Evolutionary conservation across 2,329 filamentous ascomycete genomes (phyloP).

Genomic region (Polychaeton citri): DNA sequence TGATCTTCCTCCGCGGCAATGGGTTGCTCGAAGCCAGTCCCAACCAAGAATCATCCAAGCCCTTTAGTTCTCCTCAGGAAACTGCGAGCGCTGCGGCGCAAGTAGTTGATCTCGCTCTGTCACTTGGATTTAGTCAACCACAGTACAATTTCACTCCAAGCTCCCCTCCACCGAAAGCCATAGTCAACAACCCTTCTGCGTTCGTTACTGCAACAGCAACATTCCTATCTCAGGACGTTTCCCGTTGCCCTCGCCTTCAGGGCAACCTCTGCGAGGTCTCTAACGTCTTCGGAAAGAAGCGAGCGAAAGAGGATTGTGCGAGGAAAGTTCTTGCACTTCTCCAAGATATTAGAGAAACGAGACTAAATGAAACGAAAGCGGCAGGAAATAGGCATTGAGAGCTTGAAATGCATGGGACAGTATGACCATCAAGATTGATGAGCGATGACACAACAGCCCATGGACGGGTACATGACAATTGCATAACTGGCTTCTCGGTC

Average conservation of each 20-base stretch:
- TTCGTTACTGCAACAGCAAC: slow-evolving; percentile 24
- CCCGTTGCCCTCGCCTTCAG: slow-evolving; percentile 13
- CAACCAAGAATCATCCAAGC: neutral
- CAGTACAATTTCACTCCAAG: slow-evolving; percentile 8
- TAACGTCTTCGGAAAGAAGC: slow-evolving; percentile 35
- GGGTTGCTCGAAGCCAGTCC: slow-evolving; percentile 13
- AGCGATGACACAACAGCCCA: no score
- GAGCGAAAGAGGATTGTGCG: slow-evolving; percentile 37
- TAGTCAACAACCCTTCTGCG: slow-evolving; percentile 4
- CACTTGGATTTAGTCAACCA: slow-evolving; percentile 13
- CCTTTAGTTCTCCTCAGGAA: no score
- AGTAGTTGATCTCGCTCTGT: slow-evolving; percentile 9
- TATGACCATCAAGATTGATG: no score
- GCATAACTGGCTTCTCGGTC: no score
- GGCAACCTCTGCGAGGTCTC: slow-evolving; percentile 28
- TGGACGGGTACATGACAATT: no score
- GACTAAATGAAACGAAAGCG: no score
- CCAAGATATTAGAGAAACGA: slow-evolving; percentile 19
- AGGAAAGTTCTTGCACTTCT: slow-evolving; percentile 26
- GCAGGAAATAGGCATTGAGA: no score
- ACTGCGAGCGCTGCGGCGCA: slow-evolving; percentile 5
- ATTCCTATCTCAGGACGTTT: slow-evolving; percentile 16
- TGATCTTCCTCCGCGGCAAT: slow-evolving; percentile 26
- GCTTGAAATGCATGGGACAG: no score
- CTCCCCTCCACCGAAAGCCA: slow-evolving; percentile 3